A percentile compares a stretch with the other conserved stretches of the same genome.
These are phyloP conservation scores for Paracorniculantispora psalliotae DNA, from an alignment of 2,329 filamentous ascomycete species.

Conservation along the genomic window DNA sequence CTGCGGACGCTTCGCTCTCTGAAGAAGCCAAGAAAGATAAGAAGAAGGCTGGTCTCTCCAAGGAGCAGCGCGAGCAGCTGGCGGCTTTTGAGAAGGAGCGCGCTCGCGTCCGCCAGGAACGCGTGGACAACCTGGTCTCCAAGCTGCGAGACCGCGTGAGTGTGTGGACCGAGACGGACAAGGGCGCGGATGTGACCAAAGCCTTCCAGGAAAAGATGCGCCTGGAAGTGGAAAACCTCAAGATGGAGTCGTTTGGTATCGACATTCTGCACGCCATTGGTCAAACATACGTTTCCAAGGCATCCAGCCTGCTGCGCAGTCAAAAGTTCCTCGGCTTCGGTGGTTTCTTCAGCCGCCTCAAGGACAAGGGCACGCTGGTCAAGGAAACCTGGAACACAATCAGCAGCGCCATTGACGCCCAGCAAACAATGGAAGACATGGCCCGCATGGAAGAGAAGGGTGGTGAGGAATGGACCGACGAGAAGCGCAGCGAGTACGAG, in stretches of 20 bases:
- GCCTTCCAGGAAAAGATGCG: conserved; percentile 93
- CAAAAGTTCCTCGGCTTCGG: conserved; percentile 96
- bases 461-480: conserved; percentile 96
- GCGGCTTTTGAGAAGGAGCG: conserved; percentile 85
- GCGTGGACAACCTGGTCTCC: conserved; percentile 74
- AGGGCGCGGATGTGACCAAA: conserved; percentile 72
- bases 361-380: conserved; percentile 93
- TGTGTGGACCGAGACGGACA: conserved; percentile 97
- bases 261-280: conserved; percentile 96
- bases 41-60: conserved; percentile 80
- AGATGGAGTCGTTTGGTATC: conserved; percentile 97
- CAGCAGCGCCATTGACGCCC: conserved; percentile 89
- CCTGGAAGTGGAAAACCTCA: conserved; percentile 93
- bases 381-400: conserved; percentile 99
- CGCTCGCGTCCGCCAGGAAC: conserved; percentile 76
- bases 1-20: conserved; percentile 60
- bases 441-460: conserved; percentile 90
- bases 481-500: conserved; percentile 94
- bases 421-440: conserved; percentile 99
- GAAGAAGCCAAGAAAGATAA: conserved; percentile 55
- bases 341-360: conserved; percentile 88
- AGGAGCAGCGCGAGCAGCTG: conserved; percentile 91
- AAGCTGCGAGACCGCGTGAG: conserved; percentile 88
- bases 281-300: conserved; percentile 83
- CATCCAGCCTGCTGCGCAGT: conserved; percentile 79